Percentiles rank a stretch among this genome's conserved stretches.
phyloP scores from a whole-genome alignment of 345 rosid species.

The Lepidium didymum region DNA sequence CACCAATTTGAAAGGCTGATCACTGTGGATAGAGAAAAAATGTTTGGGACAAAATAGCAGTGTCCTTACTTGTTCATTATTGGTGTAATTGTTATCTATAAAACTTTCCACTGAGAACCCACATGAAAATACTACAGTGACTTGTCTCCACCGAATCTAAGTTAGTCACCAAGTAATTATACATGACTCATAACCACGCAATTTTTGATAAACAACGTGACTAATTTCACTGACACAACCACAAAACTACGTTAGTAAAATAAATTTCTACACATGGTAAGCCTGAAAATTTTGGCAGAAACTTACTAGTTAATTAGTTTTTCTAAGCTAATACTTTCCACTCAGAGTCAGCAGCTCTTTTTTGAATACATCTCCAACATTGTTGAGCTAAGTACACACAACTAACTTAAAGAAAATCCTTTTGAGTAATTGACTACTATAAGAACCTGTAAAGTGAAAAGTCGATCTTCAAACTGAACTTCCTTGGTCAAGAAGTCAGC shows the following conservation, averaged over 20 bases:
- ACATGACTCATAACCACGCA: background rate
- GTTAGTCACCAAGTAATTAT: background rate
- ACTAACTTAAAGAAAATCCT: background rate
- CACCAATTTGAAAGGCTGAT: background rate
- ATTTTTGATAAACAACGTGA: background rate
- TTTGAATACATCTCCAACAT: background rate
- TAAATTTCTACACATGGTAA: background rate
- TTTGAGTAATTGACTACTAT: background rate
- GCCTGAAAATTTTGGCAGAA: background rate
- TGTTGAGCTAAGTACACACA: background rate
- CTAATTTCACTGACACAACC: background rate
- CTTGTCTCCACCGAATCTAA: background rate
- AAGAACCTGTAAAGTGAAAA: slow-evolving; percentile 87
- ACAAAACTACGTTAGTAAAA: background rate
- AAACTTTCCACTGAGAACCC: background rate
- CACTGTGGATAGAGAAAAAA: background rate
- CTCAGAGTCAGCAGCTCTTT: background rate
- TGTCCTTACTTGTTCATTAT: background rate
- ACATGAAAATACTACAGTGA: background rate
- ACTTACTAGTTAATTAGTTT: background rate
- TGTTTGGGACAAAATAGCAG: background rate
- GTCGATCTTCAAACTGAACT: slow-evolving; percentile 85
- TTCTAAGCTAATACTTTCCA: background rate
- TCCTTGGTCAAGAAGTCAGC: slow-evolving; percentile 96
- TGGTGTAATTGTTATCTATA: background rate